Base-by-base conservation (phyloP, 148 eudicot species). In the Heliamphora exappendiculata region DNA sequence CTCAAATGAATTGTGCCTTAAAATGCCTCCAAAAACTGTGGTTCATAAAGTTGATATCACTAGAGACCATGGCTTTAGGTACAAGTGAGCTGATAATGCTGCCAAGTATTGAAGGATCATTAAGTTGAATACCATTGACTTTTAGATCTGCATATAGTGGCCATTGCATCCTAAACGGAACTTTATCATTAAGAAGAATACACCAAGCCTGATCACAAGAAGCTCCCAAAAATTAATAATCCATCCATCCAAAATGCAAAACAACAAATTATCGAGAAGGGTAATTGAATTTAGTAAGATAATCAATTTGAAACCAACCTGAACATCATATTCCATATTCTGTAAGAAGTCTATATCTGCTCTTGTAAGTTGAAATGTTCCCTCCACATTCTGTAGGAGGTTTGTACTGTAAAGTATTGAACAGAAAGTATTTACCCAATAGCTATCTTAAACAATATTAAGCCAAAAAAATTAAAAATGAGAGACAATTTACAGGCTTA, bases 121-220 rank as follows among this genome's bases (percentile, higher is more conserved):
- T 29, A 75, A 39, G 60, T 60, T 70, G 44, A 82, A 82, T 88
- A 95, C 98, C 98, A 82, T 94, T 94, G 73, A 94, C 83, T 79
- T 89, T 93, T 60, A 94, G 83, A 78, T 92, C 97, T 34, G 97
- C 90, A 83, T 89, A 83, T 70, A 82, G 88, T 47, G 96, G 98
- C 98, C 98, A 94, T 47, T 94, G 98, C 85, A 92, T 85, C 90
- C 98, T 91, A 86, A 88, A 94, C 66, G 87, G 89, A 77, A 94
- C 98, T 78, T 84, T 85, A 78, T 94, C 98, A 84, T 89, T 91
- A 57, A 94, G 82, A 76, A 92, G 97, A 82, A 94, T 88, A 81
- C 98, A 92, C 98, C 98, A 94, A 41, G 86, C 96, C 98, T 94
- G 82, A 73, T 51, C 76, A 78, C 9, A 78, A 34, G 67, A 74